Evolutionary conservation across 2,329 filamentous ascomycete species (phyloP).

Genomic region (Paecilomyces formosus): DNA sequence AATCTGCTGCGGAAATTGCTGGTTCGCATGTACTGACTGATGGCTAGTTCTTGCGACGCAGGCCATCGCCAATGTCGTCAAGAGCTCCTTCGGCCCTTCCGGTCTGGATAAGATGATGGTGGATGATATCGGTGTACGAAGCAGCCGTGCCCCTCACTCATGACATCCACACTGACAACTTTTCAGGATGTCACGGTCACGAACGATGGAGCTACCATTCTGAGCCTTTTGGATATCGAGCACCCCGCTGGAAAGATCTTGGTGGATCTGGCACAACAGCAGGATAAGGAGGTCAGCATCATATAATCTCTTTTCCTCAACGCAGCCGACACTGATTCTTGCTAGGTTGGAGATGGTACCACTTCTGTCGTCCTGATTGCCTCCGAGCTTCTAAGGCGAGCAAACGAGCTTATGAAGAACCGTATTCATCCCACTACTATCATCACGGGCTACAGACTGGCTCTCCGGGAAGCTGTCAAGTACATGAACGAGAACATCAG

Average conservation of each 20-base stretch:
- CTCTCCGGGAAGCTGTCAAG: constrained; percentile 90
- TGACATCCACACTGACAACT: not conserved
- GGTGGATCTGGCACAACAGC: constrained; percentile 94
- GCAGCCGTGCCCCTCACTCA: constrained; percentile 13
- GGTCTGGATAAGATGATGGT: constrained; percentile 99
- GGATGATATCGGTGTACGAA: constrained; percentile 86
- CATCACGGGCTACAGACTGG: constrained; percentile 95
- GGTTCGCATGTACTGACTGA: constrained; percentile 7
- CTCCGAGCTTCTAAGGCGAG: constrained; percentile 84
- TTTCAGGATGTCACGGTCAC: constrained; percentile 90
- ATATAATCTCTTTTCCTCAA: not conserved
- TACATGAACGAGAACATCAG: constrained; percentile 99
- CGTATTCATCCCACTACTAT: constrained; percentile 99
- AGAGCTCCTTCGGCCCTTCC: constrained; percentile 95
- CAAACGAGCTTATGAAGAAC: constrained; percentile 99
- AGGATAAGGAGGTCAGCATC: constrained; percentile 74
- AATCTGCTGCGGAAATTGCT: constrained; percentile 4
- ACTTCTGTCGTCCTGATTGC: constrained; percentile 97
- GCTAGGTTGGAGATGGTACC: constrained; percentile 82
- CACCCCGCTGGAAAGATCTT: constrained; percentile 98
- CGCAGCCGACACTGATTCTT: constrained; percentile 6
- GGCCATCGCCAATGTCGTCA: constrained; percentile 97
- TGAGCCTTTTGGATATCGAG: constrained; percentile 91
- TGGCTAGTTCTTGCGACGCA: constrained; percentile 78
- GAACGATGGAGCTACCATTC: constrained; percentile 96